Conservation (phyloP, 208 protist genomes). For the Strigomonas culicis region DNA sequence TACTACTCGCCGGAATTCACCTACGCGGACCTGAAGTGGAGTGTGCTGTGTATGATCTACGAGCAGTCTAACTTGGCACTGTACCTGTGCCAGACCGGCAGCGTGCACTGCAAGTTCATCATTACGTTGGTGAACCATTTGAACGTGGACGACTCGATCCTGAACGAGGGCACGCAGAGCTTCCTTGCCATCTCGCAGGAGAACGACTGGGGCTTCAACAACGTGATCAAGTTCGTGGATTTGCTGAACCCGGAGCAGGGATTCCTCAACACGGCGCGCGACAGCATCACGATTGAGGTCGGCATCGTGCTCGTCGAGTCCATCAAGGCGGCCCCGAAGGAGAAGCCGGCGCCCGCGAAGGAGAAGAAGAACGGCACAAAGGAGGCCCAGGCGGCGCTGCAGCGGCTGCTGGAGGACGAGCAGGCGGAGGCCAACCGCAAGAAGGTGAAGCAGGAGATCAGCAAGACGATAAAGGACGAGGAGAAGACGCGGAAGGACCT, state of each 20-base stretch:
- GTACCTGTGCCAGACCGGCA: slow-evolving; percentile 89
- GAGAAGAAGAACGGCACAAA: slow-evolving; percentile 57
- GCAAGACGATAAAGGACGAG: slow-evolving; percentile 74
- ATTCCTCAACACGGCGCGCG: slow-evolving; percentile 60
- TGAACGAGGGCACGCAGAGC: slow-evolving; percentile 88
- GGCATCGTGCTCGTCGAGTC: slow-evolving; percentile 86
- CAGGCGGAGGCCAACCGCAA: slow-evolving; percentile 64
- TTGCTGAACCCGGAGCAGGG: slow-evolving; percentile 73
- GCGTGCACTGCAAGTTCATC: slow-evolving; percentile 90
- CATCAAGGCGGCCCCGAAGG: slow-evolving; percentile 39
- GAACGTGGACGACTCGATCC: slow-evolving; percentile 85
- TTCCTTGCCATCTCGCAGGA: slow-evolving; percentile 83
- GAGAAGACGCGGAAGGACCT: slow-evolving; percentile 85
- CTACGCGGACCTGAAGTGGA: slow-evolving; percentile 85
- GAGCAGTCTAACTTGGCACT: slow-evolving; percentile 78
- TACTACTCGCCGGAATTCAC: slow-evolving; percentile 90
- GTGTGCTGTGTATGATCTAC: slow-evolving; percentile 89
- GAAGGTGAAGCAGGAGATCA: slow-evolving; percentile 79
- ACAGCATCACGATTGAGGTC: slow-evolving; percentile 89
- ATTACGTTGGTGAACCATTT: slow-evolving; percentile 86
- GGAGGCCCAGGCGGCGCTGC: slow-evolving; percentile 43
- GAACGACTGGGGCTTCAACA: slow-evolving; percentile 93
- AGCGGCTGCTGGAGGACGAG: slow-evolving; percentile 77
- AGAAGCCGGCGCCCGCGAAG: slow-evolving; percentile 37
- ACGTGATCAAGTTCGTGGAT: slow-evolving; percentile 81